These are phyloP conservation scores for Epichloe brachyelytri DNA, from an alignment of 2,329 filamentous ascomycete genomes.

Conservation along the genomic window DNA sequence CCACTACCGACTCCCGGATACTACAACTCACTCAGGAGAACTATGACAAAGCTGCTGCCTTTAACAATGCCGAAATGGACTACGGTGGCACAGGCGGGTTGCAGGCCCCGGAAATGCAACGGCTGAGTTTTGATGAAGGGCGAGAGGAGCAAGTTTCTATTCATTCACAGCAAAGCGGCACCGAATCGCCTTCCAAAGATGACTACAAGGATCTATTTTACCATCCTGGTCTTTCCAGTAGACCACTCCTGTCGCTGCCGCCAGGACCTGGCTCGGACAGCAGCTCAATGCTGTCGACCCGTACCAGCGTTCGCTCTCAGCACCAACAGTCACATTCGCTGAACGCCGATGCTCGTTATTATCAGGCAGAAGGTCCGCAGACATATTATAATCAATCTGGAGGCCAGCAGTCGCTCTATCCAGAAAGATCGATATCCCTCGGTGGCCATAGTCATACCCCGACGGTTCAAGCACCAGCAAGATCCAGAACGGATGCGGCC, in stretches of 20 bases:
- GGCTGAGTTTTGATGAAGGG: conserved; percentile 84
- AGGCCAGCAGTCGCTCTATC: conserved; percentile 27
- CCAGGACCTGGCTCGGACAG: conserved; percentile 49
- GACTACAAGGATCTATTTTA: conserved; percentile 89
- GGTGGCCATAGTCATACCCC: conserved; percentile 72
- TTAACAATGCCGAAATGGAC: conserved; percentile 60
- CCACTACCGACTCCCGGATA: conserved; percentile 35
- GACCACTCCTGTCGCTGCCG: conserved; percentile 50
- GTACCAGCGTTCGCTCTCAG: conserved; percentile 26
- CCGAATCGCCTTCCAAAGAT: conserved; percentile 54
- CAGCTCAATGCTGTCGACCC: conserved; percentile 36
- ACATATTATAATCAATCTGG: conserved; percentile 32
- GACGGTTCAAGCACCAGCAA: conserved; percentile 64
- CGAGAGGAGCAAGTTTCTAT: conserved; percentile 56
- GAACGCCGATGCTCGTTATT: conserved; percentile 31
- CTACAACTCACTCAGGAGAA: conserved; percentile 14
- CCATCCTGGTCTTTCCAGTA: conserved; percentile 63
- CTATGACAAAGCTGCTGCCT: conserved; percentile 25
- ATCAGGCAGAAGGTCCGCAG: conserved; percentile 33
- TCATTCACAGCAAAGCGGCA: conserved; percentile 42
- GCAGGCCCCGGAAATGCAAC: conserved; percentile 57
- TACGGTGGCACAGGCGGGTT: conserved; percentile 84
- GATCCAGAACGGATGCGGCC: conserved; percentile 90
- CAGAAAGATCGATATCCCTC: conserved; percentile 68
- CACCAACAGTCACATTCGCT: conserved; percentile 37